A percentile compares a stretch with the other conserved stretches of the same genome.
Conservation (phyloP, 2,329 filamentous ascomycete genomes). For the Alternaria infectoria region DNA sequence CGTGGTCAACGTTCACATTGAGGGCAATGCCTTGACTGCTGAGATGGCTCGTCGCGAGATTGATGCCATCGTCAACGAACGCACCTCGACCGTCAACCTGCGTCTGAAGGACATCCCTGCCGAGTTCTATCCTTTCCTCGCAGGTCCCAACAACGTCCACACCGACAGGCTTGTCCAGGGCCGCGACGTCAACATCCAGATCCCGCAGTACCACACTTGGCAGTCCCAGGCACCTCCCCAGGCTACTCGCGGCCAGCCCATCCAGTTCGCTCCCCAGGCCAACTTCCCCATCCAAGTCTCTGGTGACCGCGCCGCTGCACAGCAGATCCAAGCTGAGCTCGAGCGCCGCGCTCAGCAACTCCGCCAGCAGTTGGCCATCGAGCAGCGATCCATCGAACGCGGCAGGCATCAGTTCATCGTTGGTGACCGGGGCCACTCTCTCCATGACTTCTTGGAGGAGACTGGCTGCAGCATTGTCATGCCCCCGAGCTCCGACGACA, state of each 20-base stretch:
- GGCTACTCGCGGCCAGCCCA: constrained; percentile 67
- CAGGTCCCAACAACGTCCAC: constrained; percentile 74
- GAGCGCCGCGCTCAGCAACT: constrained; percentile 80
- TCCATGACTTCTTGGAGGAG: constrained; percentile 85
- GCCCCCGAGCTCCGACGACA: constrained; percentile 75
- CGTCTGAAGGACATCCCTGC: constrained; percentile 84
- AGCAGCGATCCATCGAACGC: constrained; percentile 81
- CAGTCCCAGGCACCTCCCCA: constrained; percentile 70
- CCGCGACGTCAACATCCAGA: constrained; percentile 78
- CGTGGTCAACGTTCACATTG: constrained; percentile 83
- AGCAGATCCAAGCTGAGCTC: constrained; percentile 79
- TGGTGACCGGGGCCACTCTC: constrained; percentile 77
- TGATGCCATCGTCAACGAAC: constrained; percentile 84
- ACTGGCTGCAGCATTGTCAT: constrained; percentile 90
- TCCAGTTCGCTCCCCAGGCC: constrained; percentile 72
- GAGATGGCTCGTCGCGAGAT: constrained; percentile 85
- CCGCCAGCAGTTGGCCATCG: constrained; percentile 74
- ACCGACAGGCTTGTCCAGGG: constrained; percentile 72
- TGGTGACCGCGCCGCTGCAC: constrained; percentile 83
- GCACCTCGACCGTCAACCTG: constrained; percentile 79
- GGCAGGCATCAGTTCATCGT: constrained; percentile 95
- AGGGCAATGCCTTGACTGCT: constrained; percentile 88
- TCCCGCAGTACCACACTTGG: constrained; percentile 83
- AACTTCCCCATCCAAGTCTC: constrained; percentile 83
- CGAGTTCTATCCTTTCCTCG: constrained; percentile 95